A percentile compares a stretch with the other conserved stretches of the same genome.
These are phyloP conservation scores for Pleoardoris graminearum DNA, from an alignment of 2,329 filamentous ascomycete genomes.

Conservation along the genomic window DNA sequence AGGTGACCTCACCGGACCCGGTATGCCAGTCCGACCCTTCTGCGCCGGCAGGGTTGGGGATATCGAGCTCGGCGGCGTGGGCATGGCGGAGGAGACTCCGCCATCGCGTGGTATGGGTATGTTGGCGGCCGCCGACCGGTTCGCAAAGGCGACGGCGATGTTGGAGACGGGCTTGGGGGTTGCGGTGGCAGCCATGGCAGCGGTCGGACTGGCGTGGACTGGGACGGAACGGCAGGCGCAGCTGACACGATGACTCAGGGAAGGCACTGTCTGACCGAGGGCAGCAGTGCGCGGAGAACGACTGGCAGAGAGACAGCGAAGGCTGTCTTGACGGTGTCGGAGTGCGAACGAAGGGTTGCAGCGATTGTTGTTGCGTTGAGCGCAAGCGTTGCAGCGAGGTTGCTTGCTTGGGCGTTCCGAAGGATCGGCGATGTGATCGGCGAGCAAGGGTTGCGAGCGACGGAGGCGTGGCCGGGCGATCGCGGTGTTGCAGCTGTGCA, in stretches of 20 bases:
- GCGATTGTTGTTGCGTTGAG: slow-evolving; percentile 25
- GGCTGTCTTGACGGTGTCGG: slow-evolving; percentile 22
- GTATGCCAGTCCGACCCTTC: slow-evolving; percentile 65
- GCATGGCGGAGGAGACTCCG: slow-evolving; percentile 52
- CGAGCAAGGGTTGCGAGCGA: slow-evolving; percentile 24
- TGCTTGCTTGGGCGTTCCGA: slow-evolving; percentile 31
- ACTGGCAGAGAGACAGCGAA: slow-evolving; percentile 22
- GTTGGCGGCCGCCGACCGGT: slow-evolving; percentile 29
- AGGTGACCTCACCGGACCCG: slow-evolving; percentile 50
- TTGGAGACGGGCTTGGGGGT: slow-evolving; percentile 45
- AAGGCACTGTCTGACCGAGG: slow-evolving; percentile 27
- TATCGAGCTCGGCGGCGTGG: slow-evolving; percentile 93
- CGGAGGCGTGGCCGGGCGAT: slow-evolving; percentile 12
- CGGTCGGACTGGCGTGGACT: slow-evolving; percentile 11
- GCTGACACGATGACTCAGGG: slow-evolving; percentile 39
- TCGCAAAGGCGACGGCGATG: slow-evolving; percentile 47
- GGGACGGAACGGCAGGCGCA: slow-evolving; percentile 17
- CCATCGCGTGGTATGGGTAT: slow-evolving; percentile 39
- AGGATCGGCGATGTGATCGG: slow-evolving; percentile 42
- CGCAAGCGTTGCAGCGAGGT: slow-evolving; percentile 39
- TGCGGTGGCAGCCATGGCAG: slow-evolving; percentile 43
- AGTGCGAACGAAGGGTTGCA: slow-evolving; percentile 19
- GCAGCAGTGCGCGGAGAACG: slow-evolving; percentile 17
- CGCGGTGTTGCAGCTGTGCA: slow-evolving; percentile 1
- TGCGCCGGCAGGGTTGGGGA: slow-evolving; percentile 85